Percentiles rank a stretch among this genome's conserved stretches.
Evolutionary conservation across 371 early-diverging fungal species (phyloP).

Genomic region (Rhizopus arrhizus): DNA sequence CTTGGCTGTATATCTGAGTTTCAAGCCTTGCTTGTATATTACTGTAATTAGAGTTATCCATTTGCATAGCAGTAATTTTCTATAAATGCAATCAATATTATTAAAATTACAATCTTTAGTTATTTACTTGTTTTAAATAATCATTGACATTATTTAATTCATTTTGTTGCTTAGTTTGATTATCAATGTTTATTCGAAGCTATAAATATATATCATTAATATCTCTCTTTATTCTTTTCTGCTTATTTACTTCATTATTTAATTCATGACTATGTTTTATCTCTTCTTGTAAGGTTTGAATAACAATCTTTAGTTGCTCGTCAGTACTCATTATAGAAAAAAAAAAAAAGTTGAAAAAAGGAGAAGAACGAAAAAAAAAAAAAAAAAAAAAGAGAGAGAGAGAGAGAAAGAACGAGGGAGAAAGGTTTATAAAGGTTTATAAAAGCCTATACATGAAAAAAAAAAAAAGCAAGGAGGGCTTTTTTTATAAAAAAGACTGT

Average conservation of each 20-base stretch:
- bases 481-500: slow-evolving; percentile 1
- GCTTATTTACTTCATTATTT: slow-evolving; percentile 22
- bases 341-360: neutral
- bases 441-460: slow-evolving; percentile 1
- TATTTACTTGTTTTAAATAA: slow-evolving; percentile 44
- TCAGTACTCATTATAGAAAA: slow-evolving; percentile 20
- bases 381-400: slow-evolving; percentile 3
- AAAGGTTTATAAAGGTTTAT: slow-evolving; percentile 15
- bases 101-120: neutral
- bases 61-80: slow-evolving; percentile 46
- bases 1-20: slow-evolving; percentile 51
- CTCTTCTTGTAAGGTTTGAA: slow-evolving; percentile 28
- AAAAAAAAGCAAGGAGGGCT: slow-evolving; percentile 8
- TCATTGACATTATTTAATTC: slow-evolving; percentile 38
- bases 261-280: slow-evolving; percentile 24
- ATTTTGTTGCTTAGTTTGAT: slow-evolving; percentile 30
- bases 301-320: slow-evolving; percentile 14
- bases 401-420: slow-evolving; percentile 11
- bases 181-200: slow-evolving; percentile 43
- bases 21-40: slow-evolving; percentile 52
- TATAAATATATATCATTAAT: slow-evolving; percentile 2
- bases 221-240: neutral
- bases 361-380: slow-evolving; percentile 6
- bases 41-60: slow-evolving; percentile 44
- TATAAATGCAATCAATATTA: slow-evolving; percentile 11